Conservation (phyloP, 2,329 filamentous ascomycete genomes). For the Fusarium metavorans region DNA sequence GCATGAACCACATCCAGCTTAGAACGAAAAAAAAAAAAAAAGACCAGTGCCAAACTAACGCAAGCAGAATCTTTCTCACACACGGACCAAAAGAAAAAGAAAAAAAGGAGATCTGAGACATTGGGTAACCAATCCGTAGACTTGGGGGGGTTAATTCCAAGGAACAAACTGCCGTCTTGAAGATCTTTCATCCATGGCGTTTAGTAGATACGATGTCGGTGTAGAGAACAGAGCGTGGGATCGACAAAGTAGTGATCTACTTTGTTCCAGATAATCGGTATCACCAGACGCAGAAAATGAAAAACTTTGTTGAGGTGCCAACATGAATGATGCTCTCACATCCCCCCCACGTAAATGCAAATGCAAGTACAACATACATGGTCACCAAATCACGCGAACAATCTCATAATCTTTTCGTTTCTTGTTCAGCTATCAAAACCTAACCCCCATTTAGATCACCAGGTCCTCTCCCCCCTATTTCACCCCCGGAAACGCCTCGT, state of each 20-base stretch:
- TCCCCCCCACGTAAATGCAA: background rate
- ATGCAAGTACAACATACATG: background rate
- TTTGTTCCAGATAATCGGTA: background rate
- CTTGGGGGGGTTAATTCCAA: background rate
- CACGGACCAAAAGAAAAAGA: background rate
- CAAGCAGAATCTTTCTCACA: background rate
- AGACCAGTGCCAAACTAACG: background rate
- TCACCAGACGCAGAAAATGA: background rate
- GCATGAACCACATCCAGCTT: background rate
- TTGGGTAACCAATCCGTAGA: background rate
- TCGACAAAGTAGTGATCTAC: background rate
- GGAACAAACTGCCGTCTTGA: background rate
- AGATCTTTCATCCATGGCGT: background rate
- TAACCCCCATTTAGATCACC: background rate
- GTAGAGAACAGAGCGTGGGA: background rate
- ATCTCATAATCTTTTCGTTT: background rate
- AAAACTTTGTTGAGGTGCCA: background rate
- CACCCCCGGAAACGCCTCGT: constrained; percentile 4
- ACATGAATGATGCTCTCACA: background rate
- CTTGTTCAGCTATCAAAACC: background rate
- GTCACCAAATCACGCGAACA: constrained; percentile 1
- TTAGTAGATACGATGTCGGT: background rate
- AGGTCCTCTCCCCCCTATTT: background rate
- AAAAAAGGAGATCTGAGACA: background rate
- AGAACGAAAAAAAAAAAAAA: too few species aligned